Base-by-base conservation (phyloP, 768 basidiomycete genomes). In the Gyrodon lividus region DNA sequence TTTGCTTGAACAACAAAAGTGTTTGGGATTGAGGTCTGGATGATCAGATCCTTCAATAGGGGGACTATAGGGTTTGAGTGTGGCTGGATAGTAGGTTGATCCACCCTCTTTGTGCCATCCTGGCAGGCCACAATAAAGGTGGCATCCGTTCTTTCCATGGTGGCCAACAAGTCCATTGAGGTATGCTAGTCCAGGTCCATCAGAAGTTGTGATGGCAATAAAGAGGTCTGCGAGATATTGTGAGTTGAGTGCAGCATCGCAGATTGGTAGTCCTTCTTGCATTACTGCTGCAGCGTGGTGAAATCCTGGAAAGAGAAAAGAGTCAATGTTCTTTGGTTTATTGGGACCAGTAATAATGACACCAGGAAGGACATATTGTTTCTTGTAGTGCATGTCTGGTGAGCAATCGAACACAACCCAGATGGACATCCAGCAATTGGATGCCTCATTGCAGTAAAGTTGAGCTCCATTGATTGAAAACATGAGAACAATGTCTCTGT, bases 361-460 rank as follows among this genome's bases (percentile, higher is more conserved):
- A 9, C 65, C 64, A 38, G 67, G 70, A 43, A 72, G 45, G 6
- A 75, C 60, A 46, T 59, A 51, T 16, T 52, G 48, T 40, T 70
- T 71, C 43, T 69, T 68, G 52, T 67, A 71, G 0, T 63, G 58
- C 6, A 44, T n/a, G 10, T 61, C 56, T 0, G 72, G 74, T 1
- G 52, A 23, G 3, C 67, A 45, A 45, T 73, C 67, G 0, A 72
- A 37, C 2, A 77, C 43, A 7, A 75, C 52, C 72, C 70, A 73
- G 14, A 76, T 72, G 6, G 44, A 58, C 0, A 69, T 59, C 65
- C 65, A 69, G 38, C 60, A 62, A 24, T 62, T 59, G 0, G 73
- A 74, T 0, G 9, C 35, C 53, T 76, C 75, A 50, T 57, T 55
- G 5, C 46, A 45, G 48, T 74, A 75, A 0, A 48, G 35, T 39